These are phyloP conservation scores for Monilinia laxa DNA, from an alignment of 2,329 filamentous ascomycete genomes.

Conservation along the genomic window DNA sequence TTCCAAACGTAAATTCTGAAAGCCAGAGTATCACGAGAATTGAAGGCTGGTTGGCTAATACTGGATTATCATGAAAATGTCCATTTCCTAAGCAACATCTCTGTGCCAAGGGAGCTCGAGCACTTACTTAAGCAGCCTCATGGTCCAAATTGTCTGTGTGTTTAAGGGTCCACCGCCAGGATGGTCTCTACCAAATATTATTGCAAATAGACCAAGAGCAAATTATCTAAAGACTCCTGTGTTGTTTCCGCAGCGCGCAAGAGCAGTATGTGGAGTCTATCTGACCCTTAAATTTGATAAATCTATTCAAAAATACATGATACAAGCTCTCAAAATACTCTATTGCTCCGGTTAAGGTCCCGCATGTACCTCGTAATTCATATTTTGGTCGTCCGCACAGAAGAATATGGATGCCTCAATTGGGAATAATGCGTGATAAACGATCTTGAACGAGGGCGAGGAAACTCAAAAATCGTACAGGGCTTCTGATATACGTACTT, in stretches of 20 bases:
- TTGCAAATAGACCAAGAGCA: not conserved
- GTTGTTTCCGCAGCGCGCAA: not conserved
- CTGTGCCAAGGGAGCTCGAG: not conserved
- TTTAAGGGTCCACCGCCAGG: conserved; percentile 3
- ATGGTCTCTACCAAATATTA: conserved; percentile 1
- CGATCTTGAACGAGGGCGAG: not conserved
- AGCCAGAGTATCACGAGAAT: not conserved
- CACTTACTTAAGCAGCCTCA: conserved; percentile 9
- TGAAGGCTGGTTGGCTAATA: not conserved
- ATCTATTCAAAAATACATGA: not conserved
- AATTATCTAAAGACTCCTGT: not conserved
- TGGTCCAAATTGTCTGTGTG: conserved; percentile 4
- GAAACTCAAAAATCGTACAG: not conserved
- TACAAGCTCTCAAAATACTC: not conserved
- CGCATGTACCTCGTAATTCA: not conserved
- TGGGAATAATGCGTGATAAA: not conserved
- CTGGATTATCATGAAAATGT: not conserved
- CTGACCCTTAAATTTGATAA: not conserved
- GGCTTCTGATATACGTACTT: not conserved
- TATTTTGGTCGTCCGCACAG: not conserved
- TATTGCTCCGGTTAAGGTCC: not conserved
- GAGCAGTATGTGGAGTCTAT: not conserved
- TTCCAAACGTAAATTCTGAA: not conserved
- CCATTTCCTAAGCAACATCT: not conserved
- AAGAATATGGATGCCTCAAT: conserved; percentile 1